A percentile compares a stretch with the other conserved stretches of the same genome.
phyloP scores from a whole-genome alignment of 2,329 filamentous ascomycete species.

The Colletotrichum truncatum region DNA sequence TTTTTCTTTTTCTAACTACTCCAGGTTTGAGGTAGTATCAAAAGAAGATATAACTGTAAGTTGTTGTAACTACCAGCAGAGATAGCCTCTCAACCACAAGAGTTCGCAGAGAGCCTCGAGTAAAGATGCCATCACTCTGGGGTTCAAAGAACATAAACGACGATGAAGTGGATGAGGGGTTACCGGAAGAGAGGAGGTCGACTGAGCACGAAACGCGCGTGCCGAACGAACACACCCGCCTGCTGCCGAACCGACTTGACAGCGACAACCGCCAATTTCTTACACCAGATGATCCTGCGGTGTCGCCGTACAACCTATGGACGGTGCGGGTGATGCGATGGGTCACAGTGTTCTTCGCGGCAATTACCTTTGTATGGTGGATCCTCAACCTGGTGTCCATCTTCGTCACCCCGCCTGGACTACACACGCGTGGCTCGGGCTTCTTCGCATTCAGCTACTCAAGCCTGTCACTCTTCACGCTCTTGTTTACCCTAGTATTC shows the following conservation, averaged over 20 bases:
- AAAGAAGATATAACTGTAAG: too few species aligned
- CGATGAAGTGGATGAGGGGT: conserved; percentile 39
- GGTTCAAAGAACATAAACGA: conserved; percentile 29
- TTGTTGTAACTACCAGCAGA: too few species aligned
- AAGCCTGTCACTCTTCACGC: conserved; percentile 78
- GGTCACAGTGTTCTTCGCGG: conserved; percentile 79
- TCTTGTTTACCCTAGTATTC: conserved; percentile 83
- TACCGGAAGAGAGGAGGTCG: conserved; percentile 24
- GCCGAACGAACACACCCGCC: conserved; percentile 66
- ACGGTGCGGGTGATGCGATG: conserved; percentile 83
- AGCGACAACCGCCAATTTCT: conserved; percentile 44
- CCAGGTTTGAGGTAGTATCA: background rate
- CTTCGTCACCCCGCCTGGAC: conserved; percentile 89
- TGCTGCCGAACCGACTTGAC: conserved; percentile 75
- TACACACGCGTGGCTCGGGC: conserved; percentile 88
- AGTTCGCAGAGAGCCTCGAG: background rate
- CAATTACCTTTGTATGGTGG: conserved; percentile 91
- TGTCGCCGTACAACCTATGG: conserved; percentile 96
- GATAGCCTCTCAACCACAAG: background rate
- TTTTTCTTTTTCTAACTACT: background rate
- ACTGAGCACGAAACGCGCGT: conserved; percentile 25
- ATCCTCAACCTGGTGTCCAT: conserved; percentile 85
- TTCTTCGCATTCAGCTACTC: conserved; percentile 91
- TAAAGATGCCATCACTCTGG: conserved; percentile 21
- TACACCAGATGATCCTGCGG: conserved; percentile 54